These are phyloP conservation scores for Apiospora koreana DNA, from an alignment of 2,329 filamentous ascomycete genomes.

Conservation along the genomic window DNA sequence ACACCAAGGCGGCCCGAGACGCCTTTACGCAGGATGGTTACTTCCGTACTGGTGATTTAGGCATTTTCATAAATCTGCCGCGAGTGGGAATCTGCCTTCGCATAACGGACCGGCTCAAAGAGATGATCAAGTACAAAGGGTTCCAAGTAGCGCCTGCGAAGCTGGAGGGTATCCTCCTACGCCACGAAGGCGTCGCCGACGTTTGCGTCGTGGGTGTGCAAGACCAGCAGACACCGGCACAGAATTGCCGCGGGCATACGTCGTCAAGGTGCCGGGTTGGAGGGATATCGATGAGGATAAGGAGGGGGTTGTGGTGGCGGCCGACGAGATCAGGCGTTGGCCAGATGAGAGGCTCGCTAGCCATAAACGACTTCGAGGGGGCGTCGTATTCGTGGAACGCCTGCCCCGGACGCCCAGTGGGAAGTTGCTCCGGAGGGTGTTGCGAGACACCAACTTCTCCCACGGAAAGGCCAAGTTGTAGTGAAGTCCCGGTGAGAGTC, in stretches of 20 bases:
- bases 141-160: conserved; percentile 60
- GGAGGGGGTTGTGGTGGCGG: neutral
- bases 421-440: neutral
- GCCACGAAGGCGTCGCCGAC: conserved; percentile 56
- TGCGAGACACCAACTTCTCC: neutral
- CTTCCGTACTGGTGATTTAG: conserved; percentile 76
- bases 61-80: conserved; percentile 58
- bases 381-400: neutral
- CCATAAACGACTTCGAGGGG: neutral
- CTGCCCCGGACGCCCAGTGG: neutral
- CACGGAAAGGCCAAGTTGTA: neutral
- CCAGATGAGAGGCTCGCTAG: neutral
- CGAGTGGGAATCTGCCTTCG: neutral
- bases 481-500: neutral
- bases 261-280: conserved; percentile 41
- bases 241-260: conserved; percentile 67
- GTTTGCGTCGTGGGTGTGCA: conserved; percentile 68
- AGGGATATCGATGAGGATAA: too few relatives aligned
- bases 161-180: conserved; percentile 48
- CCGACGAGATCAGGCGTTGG: neutral
- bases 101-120: conserved; percentile 66
- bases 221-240: conserved; percentile 47
- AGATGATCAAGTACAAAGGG: conserved; percentile 63
- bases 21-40: conserved; percentile 56
- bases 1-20: conserved; percentile 64